Evolutionary conservation across 2,329 filamentous ascomycete genomes (phyloP), one percentile per base, ranked within the genome.

Genomic region (Claviceps sp.): DNA sequence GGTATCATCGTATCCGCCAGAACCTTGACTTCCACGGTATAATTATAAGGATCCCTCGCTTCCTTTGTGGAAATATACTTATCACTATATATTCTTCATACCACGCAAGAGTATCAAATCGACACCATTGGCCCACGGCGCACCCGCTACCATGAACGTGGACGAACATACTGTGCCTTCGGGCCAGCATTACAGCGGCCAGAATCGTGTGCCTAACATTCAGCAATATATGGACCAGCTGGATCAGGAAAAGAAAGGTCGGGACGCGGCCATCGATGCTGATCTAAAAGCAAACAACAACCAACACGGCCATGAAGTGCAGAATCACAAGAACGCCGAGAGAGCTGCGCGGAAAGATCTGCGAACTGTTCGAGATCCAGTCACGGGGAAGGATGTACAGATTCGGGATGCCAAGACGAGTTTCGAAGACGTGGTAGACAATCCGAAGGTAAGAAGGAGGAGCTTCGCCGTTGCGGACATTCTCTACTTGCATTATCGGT

Each of bases 161-260:
- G 55, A 73, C 30, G 66, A 74, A 39, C 66, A 69, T 47, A 60
- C 66, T 2, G 64, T 68, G 57, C 74, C 75, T 38, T 62, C 69
- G 56, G 74, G 71, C 19, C 82, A 86, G 61, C 85, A 89, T 65
- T 96, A 94, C 73, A 91, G 87, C 34, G 89, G 84, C 50, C 69
- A 68, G 54, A 95, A 95, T 66, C 86, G 87, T 24, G 82, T 97
- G 50, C 91, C 91, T 6, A 95, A 89, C 52, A 85, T 96, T 58
- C 82, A 85, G 63, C 80, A 91, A 65, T 94, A 95, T 58, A 77
- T 95, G 58, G 78, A 87, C 50, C 78, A 78, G 57, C 75, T 96
- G 39, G 90, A 95, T 66, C 73, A 70, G 50, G 82, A 94, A 59
- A 95, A 95, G 72, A 81, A 78, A 60, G 71, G 84, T 8, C 78